Evolutionary conservation across 192 early-diverging fungal species (phyloP).

Genomic region (Coemansia sp.): DNA sequence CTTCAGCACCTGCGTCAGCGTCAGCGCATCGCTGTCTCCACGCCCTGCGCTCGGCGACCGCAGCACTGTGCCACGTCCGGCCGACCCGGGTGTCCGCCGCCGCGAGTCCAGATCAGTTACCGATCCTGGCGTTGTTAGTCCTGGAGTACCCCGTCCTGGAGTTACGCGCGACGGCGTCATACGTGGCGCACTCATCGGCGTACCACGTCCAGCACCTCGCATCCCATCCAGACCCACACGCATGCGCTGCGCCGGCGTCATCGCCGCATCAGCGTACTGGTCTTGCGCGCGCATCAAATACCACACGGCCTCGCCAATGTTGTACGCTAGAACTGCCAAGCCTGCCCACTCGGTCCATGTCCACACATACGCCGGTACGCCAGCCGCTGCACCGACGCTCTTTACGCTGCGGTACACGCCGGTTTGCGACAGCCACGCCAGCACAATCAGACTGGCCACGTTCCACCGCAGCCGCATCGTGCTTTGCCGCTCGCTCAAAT

Average conservation of each 20-base stretch:
- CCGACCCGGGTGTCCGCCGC: constrained; percentile 22
- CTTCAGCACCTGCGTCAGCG: constrained; percentile 39
- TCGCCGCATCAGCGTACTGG: constrained; percentile 29
- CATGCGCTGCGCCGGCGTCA: constrained; percentile 42
- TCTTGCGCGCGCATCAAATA: constrained; percentile 37
- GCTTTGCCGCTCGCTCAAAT: constrained; percentile 33
- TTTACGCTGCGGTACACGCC: constrained; percentile 33
- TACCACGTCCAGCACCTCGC: constrained; percentile 8
- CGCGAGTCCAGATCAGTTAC: constrained; percentile 34
- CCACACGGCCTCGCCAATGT: constrained; percentile 51
- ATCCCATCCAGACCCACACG: constrained; percentile 39
- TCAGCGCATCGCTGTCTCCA: constrained; percentile 18
- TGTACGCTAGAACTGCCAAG: constrained; percentile 31
- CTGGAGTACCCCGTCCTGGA: neutral
- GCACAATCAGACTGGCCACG: constrained; percentile 30
- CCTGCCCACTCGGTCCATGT: constrained; percentile 28
- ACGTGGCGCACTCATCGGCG: constrained; percentile 22
- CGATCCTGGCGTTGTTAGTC: constrained; percentile 8
- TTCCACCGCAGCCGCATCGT: constrained; percentile 51
- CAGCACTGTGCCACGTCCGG: constrained; percentile 13
- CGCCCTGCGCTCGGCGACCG: constrained; percentile 25
- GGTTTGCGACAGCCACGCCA: constrained; percentile 34
- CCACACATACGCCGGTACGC: constrained; percentile 24
- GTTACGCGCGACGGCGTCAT: constrained; percentile 35
- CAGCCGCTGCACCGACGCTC: constrained; percentile 10